Evolutionary conservation across 345 rosid genomes (phyloP).

Genomic region (Boechera stricta): DNA sequence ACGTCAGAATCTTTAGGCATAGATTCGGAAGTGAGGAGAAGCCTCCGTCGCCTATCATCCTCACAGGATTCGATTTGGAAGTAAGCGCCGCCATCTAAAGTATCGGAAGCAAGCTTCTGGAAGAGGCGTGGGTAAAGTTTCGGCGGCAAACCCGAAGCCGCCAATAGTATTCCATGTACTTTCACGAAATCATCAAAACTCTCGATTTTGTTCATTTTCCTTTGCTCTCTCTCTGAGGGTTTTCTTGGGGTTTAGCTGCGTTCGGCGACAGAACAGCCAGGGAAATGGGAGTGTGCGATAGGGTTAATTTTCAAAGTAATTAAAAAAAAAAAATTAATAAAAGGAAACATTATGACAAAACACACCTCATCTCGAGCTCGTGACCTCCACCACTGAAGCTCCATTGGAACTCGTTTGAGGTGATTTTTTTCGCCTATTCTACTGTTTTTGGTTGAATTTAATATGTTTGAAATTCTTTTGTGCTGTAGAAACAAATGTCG

Average conservation of each 20-base stretch:
- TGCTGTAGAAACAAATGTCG: too few relatives aligned
- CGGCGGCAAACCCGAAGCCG: slow-evolving; percentile 82
- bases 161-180: slow-evolving; percentile 77
- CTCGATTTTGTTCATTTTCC: slow-evolving; percentile 46
- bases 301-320: background rate
- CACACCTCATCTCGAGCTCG: too few relatives aligned
- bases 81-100: slow-evolving; percentile 82
- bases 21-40: slow-evolving; percentile 63
- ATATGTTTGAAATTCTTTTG: too few relatives aligned
- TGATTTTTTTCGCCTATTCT: too few relatives aligned
- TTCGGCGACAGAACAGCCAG: background rate
- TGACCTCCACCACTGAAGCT: too few relatives aligned
- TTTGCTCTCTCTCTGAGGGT: background rate
- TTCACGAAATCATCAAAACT: slow-evolving; percentile 77
- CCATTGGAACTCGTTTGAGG: too few relatives aligned
- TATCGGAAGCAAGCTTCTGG: slow-evolving; percentile 70
- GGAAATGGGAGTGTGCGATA: background rate
- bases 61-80: slow-evolving; percentile 75
- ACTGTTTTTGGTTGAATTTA: too few relatives aligned
- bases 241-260: slow-evolving; percentile 10
- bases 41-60: slow-evolving; percentile 69
- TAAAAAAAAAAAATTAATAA: background rate
- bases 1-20: slow-evolving; percentile 69
- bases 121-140: slow-evolving; percentile 72
- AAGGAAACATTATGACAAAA: too few relatives aligned